Conservation (phyloP, 2,329 filamentous ascomycete genomes). For the Hypocreales sp. region DNA sequence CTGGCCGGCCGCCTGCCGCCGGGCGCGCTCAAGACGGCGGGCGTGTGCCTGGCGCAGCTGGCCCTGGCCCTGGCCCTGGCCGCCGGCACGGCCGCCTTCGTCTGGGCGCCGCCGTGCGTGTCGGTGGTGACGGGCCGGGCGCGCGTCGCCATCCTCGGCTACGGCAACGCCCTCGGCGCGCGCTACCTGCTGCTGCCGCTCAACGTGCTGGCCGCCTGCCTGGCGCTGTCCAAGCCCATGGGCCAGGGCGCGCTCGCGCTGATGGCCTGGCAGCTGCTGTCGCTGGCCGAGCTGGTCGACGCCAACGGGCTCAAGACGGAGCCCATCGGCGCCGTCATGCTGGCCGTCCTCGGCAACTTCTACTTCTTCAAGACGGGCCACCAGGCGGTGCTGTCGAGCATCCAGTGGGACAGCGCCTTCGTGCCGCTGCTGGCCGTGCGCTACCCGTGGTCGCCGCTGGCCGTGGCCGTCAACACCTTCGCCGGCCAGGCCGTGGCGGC, state of each 20-base stretch:
- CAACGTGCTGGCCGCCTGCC: constrained; percentile 61
- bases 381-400: constrained; percentile 70
- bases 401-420: constrained; percentile 95
- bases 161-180: constrained; percentile 82
- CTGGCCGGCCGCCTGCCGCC: constrained; percentile 38
- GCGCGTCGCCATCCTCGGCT: constrained; percentile 70
- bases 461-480: constrained; percentile 76
- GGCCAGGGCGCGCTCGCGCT: constrained; percentile 71
- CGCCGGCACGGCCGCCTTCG: constrained; percentile 71
- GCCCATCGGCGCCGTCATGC: constrained; percentile 67
- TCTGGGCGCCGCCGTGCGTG: constrained; percentile 75
- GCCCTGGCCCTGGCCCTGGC: constrained; percentile 67
- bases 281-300: constrained; percentile 51
- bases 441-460: constrained; percentile 79
- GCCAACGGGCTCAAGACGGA: constrained; percentile 45
- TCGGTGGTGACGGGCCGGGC: constrained; percentile 46
- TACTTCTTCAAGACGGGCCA: constrained; percentile 98
- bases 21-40: constrained; percentile 53
- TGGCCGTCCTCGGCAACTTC: constrained; percentile 81
- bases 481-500: constrained; percentile 76
- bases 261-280: constrained; percentile 78
- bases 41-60: constrained; percentile 65
- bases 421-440: constrained; percentile 68
- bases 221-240: constrained; percentile 87
- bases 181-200: constrained; percentile 75